Conservation (phyloP, 2,329 filamentous ascomycete genomes). For the Dactylellina cionopaga region DNA sequence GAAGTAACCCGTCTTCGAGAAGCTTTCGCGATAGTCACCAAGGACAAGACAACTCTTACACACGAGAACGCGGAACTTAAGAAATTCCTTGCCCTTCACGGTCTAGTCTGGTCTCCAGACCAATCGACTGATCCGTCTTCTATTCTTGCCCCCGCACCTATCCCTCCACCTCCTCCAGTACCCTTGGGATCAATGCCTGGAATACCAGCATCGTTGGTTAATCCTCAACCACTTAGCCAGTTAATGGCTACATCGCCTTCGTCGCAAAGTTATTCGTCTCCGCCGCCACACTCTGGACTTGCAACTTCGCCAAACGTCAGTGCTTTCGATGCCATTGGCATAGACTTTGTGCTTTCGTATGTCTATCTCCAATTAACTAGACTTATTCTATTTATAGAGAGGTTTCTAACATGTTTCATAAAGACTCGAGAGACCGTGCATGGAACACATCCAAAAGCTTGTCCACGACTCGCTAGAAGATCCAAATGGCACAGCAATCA, state of each 20-base stretch:
- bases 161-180: slow-evolving; percentile 50
- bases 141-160: slow-evolving; percentile 44
- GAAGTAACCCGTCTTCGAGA: slow-evolving; percentile 91
- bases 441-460: slow-evolving; percentile 82
- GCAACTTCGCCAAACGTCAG: slow-evolving; percentile 53
- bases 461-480: slow-evolving; percentile 71
- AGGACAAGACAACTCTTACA: slow-evolving; percentile 78
- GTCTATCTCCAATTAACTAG: slow-evolving; percentile 61
- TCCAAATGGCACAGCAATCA: slow-evolving; percentile 71
- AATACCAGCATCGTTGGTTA: slow-evolving; percentile 55
- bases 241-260: slow-evolving; percentile 50
- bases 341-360: slow-evolving; percentile 93
- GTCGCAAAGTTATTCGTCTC: slow-evolving; percentile 37
- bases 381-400: slow-evolving; percentile 55
- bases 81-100: slow-evolving; percentile 69
- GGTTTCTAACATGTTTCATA: slow-evolving; percentile 29
- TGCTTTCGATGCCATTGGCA: slow-evolving; percentile 83
- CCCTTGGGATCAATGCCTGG: slow-evolving; percentile 52
- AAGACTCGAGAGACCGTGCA: slow-evolving; percentile 92
- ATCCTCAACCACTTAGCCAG: slow-evolving; percentile 30
- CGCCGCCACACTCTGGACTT: slow-evolving; percentile 11
- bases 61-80: slow-evolving; percentile 83
- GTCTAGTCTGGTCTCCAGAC: slow-evolving; percentile 66
- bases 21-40: slow-evolving; percentile 76
- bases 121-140: slow-evolving; percentile 53